Conservation (phyloP, 306 rosid species). For the Benincasa hispida region DNA sequence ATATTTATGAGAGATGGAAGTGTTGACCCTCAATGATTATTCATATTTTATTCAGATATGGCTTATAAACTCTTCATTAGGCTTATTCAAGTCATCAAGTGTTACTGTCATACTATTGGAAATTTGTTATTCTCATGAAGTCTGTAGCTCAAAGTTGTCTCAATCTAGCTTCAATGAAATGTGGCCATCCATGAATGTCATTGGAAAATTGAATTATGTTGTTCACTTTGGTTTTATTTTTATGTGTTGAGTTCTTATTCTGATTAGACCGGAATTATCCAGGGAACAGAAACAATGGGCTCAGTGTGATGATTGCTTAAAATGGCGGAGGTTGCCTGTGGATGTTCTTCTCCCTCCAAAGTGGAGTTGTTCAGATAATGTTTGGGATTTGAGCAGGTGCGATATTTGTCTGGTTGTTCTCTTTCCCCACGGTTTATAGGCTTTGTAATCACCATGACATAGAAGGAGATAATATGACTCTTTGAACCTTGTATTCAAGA, state of each 20-base stretch:
- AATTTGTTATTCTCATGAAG: neutral
- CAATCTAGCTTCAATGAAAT: neutral
- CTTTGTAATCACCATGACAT: neutral
- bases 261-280: conserved; percentile 20
- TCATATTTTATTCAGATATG: neutral
- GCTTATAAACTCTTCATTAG: neutral
- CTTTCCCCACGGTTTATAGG: neutral
- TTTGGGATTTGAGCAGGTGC: conserved; percentile 80
- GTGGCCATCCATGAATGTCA: neutral
- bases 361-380: conserved; percentile 80
- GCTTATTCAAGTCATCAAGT: neutral
- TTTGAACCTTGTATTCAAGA: conserved; percentile 26
- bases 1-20: neutral
- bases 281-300: conserved; percentile 91
- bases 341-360: conserved; percentile 88
- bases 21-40: neutral
- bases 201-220: neutral
- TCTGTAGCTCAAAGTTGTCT: neutral
- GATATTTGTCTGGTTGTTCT: conserved; percentile 5
- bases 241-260: neutral
- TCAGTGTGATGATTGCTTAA: conserved; percentile 86
- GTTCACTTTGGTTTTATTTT: neutral
- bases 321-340: conserved; percentile 84
- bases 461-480: conserved; percentile 13
- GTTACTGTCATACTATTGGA: neutral